Conservation (phyloP, 805 yeast genomes). For the Jamesozyma hellenica region DNA sequence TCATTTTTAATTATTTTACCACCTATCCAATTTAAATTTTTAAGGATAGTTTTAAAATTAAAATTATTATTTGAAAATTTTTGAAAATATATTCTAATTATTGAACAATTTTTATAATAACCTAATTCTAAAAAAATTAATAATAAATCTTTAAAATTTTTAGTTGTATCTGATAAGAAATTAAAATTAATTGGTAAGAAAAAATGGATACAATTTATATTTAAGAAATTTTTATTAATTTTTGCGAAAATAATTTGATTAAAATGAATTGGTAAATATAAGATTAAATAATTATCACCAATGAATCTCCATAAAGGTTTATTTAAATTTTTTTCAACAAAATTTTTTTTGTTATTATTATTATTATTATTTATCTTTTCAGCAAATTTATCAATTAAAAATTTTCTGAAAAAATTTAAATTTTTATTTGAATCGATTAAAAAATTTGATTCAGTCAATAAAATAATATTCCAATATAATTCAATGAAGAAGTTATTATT, state of each 20-base stretch:
- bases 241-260: constrained; percentile 21
- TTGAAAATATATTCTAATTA: constrained; percentile 17
- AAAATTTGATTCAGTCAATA: constrained; percentile 22
- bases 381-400: constrained; percentile 1
- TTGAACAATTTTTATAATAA: constrained; percentile 7
- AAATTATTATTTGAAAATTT: constrained; percentile 11
- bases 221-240: constrained; percentile 3
- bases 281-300: constrained; percentile 18
- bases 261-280: constrained; percentile 19
- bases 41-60: constrained; percentile 15
- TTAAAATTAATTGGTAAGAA: constrained; percentile 9
- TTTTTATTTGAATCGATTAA: constrained; percentile 2
- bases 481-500: constrained; percentile 10
- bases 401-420: constrained; percentile 1
- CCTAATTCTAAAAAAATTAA: constrained; percentile 23
- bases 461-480: constrained; percentile 26
- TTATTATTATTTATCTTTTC: neutral
- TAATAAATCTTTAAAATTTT: constrained; percentile 18
- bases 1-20: constrained; percentile 25
- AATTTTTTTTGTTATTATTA: neutral
- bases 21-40: constrained; percentile 27
- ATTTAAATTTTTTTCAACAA: no score
- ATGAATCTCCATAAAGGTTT: constrained; percentile 15
- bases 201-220: constrained; percentile 14
- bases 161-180: neutral